Percentiles rank a stretch among this genome's conserved stretches.
Conservation (phyloP, 305 asterid species). For the Stenogyne calaminthoides region DNA sequence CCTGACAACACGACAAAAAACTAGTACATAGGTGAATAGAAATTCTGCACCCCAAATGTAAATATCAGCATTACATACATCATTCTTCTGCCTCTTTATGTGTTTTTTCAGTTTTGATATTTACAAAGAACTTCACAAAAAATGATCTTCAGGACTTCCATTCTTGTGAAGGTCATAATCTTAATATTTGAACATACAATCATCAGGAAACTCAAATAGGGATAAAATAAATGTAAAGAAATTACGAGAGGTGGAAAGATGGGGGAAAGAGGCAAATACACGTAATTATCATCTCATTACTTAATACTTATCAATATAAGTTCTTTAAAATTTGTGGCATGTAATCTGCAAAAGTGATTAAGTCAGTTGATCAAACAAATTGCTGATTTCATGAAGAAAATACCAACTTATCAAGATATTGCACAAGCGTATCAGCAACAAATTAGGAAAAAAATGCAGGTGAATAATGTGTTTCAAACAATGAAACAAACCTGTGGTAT, state of each 20-base stretch:
- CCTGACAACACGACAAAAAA: constrained; percentile 37
- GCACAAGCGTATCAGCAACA: background rate
- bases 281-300: too few species aligned
- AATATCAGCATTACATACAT: background rate
- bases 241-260: too few species aligned
- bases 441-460: background rate
- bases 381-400: background rate
- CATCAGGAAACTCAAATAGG: too few species aligned
- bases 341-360: background rate
- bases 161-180: background rate
- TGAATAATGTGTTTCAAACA: background rate
- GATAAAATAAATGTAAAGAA: too few species aligned
- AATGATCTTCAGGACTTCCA: too few species aligned
- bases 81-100: background rate
- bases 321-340: background rate
- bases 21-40: too few species aligned
- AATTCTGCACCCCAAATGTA: background rate
- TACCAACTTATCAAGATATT: background rate
- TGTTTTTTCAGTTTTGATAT: background rate
- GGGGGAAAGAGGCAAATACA: too few species aligned
- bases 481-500: constrained; percentile 63
- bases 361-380: constrained; percentile 14
- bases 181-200: too few species aligned
- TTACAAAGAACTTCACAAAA: background rate
- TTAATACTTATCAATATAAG: background rate